Base-by-base conservation (phyloP, 2,329 filamentous ascomycete genomes). In the Fusarium hostae region DNA sequence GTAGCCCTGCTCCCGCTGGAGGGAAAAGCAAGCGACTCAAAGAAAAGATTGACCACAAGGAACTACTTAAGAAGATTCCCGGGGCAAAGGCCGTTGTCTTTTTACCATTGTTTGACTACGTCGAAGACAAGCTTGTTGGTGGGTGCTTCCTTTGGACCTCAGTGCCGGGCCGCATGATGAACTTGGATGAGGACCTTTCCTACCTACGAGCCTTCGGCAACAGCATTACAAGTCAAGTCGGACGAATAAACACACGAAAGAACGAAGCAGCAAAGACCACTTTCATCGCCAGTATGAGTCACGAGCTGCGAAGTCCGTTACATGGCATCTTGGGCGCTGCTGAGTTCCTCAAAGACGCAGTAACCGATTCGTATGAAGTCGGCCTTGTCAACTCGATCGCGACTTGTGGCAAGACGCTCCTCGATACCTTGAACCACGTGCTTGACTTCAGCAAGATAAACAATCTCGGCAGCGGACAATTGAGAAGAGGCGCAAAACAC, bases 211-310 rank as follows among this genome's bases (percentile, higher is more conserved):
- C 74, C 2, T 76, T 76, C 11, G 63, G 74, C 13, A 76, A 71
- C 43, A 75, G 74, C 39, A 75, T 76, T 54, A 89, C 89, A 83
- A 84, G 84, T 16, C 86, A 90, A 61, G 80, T 88, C 10, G 84
- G 84, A 0, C 81, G 86, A n/a, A 81, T 88, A 50, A 86, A 89
- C 63, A 86, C 86, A 1, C 78, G 85, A 39, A 84, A 84, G 34
- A 85, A 83, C 5, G 84, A 86, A 60, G 82, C 83, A 24, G 86
- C 87, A 44, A 90, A 89, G 70, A 84, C 85, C 2, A 87, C 87
- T 13, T 89, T 89, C 64, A 88, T 90, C 44, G 87, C 86, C 3
- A 88, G 85, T 32, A 88, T 90, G 68, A 88, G 86, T 22, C 88
- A 90, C 74, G 88, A 89, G 60, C 75, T 89, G 18, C 81, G 88